A percentile compares a stretch with the other conserved stretches of the same genome.
phyloP scores from a whole-genome alignment of 352 stramenopile genomes.

The Nothophytophthora sp. region DNA sequence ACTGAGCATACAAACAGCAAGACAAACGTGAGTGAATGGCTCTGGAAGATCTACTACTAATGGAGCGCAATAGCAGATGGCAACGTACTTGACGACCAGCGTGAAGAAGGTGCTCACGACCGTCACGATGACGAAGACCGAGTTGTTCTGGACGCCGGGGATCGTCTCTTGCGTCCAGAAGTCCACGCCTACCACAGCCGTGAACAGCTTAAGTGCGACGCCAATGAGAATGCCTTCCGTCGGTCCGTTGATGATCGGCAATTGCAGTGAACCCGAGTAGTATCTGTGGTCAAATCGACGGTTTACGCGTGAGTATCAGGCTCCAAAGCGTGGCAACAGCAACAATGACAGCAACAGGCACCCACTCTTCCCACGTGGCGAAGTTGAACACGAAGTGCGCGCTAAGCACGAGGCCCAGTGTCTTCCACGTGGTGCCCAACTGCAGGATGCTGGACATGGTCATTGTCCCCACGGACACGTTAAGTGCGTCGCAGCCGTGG shows the following conservation, averaged over 20 bases:
- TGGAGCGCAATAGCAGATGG: neutral
- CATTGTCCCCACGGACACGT: slow-evolving; percentile 81
- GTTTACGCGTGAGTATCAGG: too few relatives aligned
- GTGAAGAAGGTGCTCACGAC: slow-evolving; percentile 62
- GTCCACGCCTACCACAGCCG: slow-evolving; percentile 48
- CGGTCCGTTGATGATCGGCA: slow-evolving; percentile 97
- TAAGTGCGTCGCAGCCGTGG: slow-evolving; percentile 84
- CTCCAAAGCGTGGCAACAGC: neutral
- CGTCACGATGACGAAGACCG: slow-evolving; percentile 71
- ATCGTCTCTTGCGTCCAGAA: slow-evolving; percentile 77
- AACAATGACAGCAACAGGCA: neutral
- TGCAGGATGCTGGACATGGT: slow-evolving; percentile 83
- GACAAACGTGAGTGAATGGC: neutral
- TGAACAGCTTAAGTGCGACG: slow-evolving; percentile 77
- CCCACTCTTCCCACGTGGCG: slow-evolving; percentile 88
- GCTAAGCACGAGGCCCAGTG: slow-evolving; percentile 71
- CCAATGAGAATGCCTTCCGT: slow-evolving; percentile 95
- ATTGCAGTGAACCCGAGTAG: slow-evolving; percentile 94
- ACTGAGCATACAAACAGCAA: slow-evolving; percentile 25
- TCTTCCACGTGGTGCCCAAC: slow-evolving; percentile 79
- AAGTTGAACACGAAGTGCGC: slow-evolving; percentile 84
- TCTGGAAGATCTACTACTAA: too few relatives aligned
- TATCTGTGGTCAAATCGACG: slow-evolving; percentile 66
- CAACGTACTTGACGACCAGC: slow-evolving; percentile 75
- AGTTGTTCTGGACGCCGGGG: slow-evolving; percentile 80